Base-by-base conservation (phyloP, 176 grass and related monocot species). In the Musa troglodytarum region DNA sequence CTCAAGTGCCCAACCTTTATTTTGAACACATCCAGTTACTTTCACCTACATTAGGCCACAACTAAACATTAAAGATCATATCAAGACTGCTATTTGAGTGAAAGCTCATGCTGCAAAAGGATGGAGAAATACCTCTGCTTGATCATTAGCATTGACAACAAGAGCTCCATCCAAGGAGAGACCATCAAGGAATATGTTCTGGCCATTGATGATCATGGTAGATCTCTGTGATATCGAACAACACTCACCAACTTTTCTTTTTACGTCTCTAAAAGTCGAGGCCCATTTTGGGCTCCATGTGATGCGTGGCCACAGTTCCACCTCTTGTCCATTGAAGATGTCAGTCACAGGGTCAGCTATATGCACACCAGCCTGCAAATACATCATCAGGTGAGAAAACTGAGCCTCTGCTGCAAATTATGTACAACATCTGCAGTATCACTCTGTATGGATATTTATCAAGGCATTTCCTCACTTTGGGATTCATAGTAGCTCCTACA, bases 231-330 rank as follows among this genome's bases (percentile, higher is more conserved):
- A 83, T 61, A 93, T 55, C 16, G 90, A 87, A 53, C 84, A 87
- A 25, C 72, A 64, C 12, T 65, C 53, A 25, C 53, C 63, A 50
- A 98, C 80, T 74, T 93, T 98, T 54, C 62, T 67, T 52, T 80
- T 89, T 24, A 91, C 73, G 73, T 89, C 84, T 72, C 82, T 84
- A 79, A 93, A 98, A 55, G 70, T 77, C 10, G 91, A 65, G 25
- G 88, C 84, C 95, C 95, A 98, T 76, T 73, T 90, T 20, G 95
- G 88, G 49, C 82, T 89, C 95, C 95, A 98, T 72, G 86, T 84
- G 55, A 98, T 61, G 72, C 84, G 84, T 80, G 95, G 82, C 90
- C 95, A 99, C 65, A 94, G 84, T 76, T 91, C 88, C 75, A 94
- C 90, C 79, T 99, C 95, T 87, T 99, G 95, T 21, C 95, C 86